phyloP scores from a whole-genome alignment of 345 rosid genomes.

The Heritiera littoralis region DNA sequence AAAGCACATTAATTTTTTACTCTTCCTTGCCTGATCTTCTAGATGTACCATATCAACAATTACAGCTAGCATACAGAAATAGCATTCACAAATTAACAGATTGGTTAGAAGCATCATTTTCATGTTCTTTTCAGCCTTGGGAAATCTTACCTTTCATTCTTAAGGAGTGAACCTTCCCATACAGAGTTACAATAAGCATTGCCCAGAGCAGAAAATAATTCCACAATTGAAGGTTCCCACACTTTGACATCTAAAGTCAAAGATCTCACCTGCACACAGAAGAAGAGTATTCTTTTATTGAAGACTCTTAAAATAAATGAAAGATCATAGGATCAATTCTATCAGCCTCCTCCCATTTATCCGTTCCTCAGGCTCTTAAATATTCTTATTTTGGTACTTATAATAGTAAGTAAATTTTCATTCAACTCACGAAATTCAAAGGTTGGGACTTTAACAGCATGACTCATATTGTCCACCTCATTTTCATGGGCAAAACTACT shows the following conservation, averaged over 20 bases:
- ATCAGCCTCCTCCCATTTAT: not conserved
- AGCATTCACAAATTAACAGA: not conserved
- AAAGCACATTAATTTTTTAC: not conserved
- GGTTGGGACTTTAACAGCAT: not conserved
- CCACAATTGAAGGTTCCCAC: conserved; percentile 81
- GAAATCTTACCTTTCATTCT: conserved; percentile 45
- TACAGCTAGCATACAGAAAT: not conserved
- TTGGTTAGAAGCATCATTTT: not conserved
- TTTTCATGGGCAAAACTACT: conserved; percentile 8
- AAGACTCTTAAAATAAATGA: not conserved
- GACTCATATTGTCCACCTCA: not conserved
- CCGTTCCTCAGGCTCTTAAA: not conserved
- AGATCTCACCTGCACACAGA: conserved; percentile 72
- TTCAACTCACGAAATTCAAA: conserved; percentile 9
- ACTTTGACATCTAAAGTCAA: conserved; percentile 83
- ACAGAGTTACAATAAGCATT: conserved; percentile 74
- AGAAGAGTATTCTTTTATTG: conserved; percentile 16
- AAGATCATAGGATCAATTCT: conserved; percentile 1
- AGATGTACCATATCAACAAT: not conserved
- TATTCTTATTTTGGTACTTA: not conserved
- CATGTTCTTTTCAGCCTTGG: not conserved
- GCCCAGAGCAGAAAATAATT: conserved; percentile 65
- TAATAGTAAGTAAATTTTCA: not conserved
- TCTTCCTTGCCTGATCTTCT: not conserved
- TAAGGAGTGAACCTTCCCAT: conserved; percentile 72